Base-by-base conservation (phyloP, 177 flowering plant genomes). In the Vitis hybrid region DNA sequence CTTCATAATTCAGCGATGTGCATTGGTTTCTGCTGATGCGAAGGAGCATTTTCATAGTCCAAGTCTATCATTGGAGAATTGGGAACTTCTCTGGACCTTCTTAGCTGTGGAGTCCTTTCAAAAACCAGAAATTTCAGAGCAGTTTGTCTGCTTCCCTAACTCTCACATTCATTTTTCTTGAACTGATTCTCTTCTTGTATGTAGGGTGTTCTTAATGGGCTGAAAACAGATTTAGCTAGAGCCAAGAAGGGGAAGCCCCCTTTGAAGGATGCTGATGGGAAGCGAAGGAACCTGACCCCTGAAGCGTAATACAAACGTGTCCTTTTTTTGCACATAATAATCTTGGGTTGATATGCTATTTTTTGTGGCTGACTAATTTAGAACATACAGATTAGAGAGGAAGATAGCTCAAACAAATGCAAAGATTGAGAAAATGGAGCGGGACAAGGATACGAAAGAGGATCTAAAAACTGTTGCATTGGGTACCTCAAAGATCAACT, bases 201-300 rank as follows among this genome's bases (percentile, higher is more conserved):
- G 70, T 75, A 95, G 99, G 78, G 51, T 45, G 69, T 71, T 51
- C 39, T 90, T 71, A 87, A 90, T 62, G 97, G 78, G 62, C 83
- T 94, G 68, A 73, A 86, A 75, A 76, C 61, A 21, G 97, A 96
- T 82, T 75, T 94, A 80, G 81, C 75, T 30, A 81, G 97, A 72
- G 95, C 99, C 50, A 94, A 86, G 76, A 94, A 90, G 84, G 98
- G 99, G 69, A 92, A 92, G 81, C 90, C 97, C n/a, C 98, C 95
- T 11, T 55, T 86, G 80, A 92, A 84, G 78, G 85, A 71, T 71
- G 78, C 89, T 57, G 90, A 89, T 77, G 97, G 98, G 67, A 94
- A 92, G 80, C 75, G 67, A 56, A 92, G 80, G 80, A 92, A 87
- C 74, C 72, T 91, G 80, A 59, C 78, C 51, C 97, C 98, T 21